phyloP scores from a whole-genome alignment of 2,329 filamentous ascomycete species.

The Saccharata proteae region DNA sequence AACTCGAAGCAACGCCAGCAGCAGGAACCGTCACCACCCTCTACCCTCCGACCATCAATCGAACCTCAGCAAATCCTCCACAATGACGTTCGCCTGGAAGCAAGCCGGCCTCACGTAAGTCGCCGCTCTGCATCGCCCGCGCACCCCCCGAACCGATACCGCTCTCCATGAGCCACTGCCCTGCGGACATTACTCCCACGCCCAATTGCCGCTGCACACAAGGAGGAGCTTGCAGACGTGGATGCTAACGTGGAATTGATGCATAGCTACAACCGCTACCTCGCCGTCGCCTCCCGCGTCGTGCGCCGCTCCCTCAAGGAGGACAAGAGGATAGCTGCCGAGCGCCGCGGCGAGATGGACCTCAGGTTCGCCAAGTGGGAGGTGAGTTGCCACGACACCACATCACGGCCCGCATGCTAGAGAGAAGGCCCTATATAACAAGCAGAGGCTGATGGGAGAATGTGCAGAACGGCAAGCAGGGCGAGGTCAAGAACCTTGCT shows the following conservation, averaged over 20 bases:
- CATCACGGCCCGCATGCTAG: slow-evolving; percentile 13
- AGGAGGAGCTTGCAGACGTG: background rate
- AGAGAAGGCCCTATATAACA: slow-evolving; percentile 1
- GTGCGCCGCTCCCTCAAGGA: slow-evolving; percentile 97
- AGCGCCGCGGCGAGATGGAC: slow-evolving; percentile 83
- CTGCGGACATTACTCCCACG: background rate
- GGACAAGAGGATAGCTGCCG: slow-evolving; percentile 72
- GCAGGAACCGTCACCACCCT: background rate
- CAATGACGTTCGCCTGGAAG: slow-evolving; percentile 97
- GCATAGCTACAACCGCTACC: slow-evolving; percentile 97
- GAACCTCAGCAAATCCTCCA: slow-evolving; percentile 6
- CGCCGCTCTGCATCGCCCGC: slow-evolving; percentile 16
- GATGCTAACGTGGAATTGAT: slow-evolving; percentile 18
- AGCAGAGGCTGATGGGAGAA: slow-evolving; percentile 12
- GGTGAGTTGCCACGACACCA: slow-evolving; percentile 48
- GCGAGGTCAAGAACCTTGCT: slow-evolving; percentile 64
- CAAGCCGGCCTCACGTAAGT: slow-evolving; percentile 91
- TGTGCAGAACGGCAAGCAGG: slow-evolving; percentile 86
- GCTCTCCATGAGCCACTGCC: slow-evolving; percentile 2
- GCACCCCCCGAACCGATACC: slow-evolving; percentile 5
- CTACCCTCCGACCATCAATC: background rate
- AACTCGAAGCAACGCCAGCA: too few relatives aligned
- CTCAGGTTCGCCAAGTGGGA: slow-evolving; percentile 89
- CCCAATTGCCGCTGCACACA: slow-evolving; percentile 11
- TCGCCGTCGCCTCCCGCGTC: slow-evolving; percentile 84